A percentile compares a stretch with the other conserved stretches of the same genome.
Conservation (phyloP, 108 stramenopile genomes). For the Cylindrotheca closterium region DNA sequence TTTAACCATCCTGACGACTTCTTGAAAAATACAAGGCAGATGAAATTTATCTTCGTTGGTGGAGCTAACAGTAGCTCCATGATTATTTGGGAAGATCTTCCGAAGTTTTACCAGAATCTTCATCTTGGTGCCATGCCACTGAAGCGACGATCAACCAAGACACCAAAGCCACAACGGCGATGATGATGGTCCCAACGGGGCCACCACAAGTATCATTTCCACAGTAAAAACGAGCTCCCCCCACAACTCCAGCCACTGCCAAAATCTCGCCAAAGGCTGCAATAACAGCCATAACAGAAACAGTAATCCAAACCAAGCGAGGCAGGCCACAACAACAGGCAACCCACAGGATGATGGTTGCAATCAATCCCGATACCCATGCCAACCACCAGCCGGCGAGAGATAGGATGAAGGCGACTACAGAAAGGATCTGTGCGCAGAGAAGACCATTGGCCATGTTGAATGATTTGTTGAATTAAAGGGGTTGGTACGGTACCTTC, state of each 20-base stretch:
- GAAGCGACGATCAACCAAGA: neutral
- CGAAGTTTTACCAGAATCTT: no score
- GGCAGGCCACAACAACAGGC: neutral
- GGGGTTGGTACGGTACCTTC: no score
- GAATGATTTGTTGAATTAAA: no score
- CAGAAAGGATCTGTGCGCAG: neutral
- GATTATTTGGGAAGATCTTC: no score
- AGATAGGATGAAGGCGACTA: slow-evolving; percentile 4
- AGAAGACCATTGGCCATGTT: neutral
- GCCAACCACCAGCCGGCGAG: slow-evolving; percentile 3
- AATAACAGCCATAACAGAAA: slow-evolving; percentile 1
- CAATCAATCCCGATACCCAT: slow-evolving; percentile 1
- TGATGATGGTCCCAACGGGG: neutral
- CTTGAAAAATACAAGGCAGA: no score
- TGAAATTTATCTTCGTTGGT: no score
- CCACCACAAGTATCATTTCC: neutral
- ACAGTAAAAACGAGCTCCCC: no score
- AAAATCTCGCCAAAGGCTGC: slow-evolving; percentile 1
- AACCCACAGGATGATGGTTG: neutral
- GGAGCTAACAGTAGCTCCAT: no score
- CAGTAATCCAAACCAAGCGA: neutral
- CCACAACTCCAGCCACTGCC: slow-evolving; percentile 1
- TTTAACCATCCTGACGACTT: no score
- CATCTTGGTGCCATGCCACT: neutral
- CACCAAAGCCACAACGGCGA: neutral